These are phyloP conservation scores for Talaromyces liani DNA, from an alignment of 495 filamentous ascomycete genomes.

Conservation along the genomic window DNA sequence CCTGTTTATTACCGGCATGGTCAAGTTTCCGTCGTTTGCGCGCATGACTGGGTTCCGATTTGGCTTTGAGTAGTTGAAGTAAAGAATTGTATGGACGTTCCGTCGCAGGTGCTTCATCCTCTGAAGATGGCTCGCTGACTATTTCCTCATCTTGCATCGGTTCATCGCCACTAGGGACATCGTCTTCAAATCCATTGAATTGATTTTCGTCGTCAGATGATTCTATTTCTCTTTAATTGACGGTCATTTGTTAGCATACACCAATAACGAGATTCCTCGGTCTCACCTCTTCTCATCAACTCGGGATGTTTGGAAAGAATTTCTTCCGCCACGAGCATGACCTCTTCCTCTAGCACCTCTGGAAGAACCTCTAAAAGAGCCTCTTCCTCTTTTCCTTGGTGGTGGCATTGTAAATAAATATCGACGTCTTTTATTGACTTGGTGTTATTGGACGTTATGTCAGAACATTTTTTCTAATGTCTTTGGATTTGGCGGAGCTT, in stretches of 20 bases:
- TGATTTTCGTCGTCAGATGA: conserved; percentile 25
- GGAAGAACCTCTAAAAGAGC: conserved; percentile 17
- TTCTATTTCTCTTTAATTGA: conserved; percentile 22
- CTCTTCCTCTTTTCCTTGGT: conserved; percentile 22
- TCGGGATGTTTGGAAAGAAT: conserved; percentile 31
- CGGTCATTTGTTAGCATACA: not conserved
- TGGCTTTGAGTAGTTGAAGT: conserved; percentile 51
- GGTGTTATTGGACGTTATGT: not conserved
- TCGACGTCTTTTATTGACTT: not conserved
- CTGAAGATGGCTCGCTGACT: conserved; percentile 33
- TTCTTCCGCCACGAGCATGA: conserved; percentile 15
- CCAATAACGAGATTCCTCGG: not conserved
- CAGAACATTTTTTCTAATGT: conserved; percentile 5
- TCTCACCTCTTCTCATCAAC: conserved; percentile 35
- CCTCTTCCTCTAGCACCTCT: conserved; percentile 25
- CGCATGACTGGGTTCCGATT: conserved; percentile 44
- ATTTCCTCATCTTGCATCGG: conserved; percentile 16
- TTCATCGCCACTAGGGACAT: conserved; percentile 9
- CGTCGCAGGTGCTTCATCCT: conserved; percentile 36
- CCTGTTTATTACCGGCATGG: conserved; percentile 16
- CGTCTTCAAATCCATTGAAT: conserved; percentile 16
- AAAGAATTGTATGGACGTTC: conserved; percentile 56
- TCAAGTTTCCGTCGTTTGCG: conserved; percentile 64
- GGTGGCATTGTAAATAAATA: conserved; percentile 14
- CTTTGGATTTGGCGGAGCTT: conserved; percentile 17